Conservation (phyloP, 345 rosid species). For the Melastoma malabathricum region DNA sequence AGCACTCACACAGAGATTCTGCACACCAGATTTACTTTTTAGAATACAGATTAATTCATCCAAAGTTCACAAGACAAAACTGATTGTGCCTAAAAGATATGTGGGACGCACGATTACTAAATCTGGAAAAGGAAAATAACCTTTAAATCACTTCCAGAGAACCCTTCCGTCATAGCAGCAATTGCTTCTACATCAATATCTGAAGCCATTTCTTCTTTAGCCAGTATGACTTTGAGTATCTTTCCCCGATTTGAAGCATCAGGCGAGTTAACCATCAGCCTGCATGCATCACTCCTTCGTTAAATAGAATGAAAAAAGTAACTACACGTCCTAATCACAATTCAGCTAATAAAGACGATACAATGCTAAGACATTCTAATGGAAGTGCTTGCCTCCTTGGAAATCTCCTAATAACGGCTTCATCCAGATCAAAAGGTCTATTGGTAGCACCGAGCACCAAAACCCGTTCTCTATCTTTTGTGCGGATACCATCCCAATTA, state of each 20-base stretch:
- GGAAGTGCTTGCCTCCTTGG: slow-evolving; percentile 53
- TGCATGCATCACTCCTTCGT: slow-evolving; percentile 16
- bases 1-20: slow-evolving; percentile 91
- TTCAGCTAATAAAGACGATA: not conserved
- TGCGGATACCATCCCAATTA: slow-evolving; percentile 95
- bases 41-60: not conserved
- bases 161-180: slow-evolving; percentile 89
- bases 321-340: too few species aligned
- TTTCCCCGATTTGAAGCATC: slow-evolving; percentile 71
- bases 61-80: not conserved
- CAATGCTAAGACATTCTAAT: not conserved
- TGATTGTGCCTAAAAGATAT: slow-evolving; percentile 3
- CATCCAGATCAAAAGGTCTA: slow-evolving; percentile 95
- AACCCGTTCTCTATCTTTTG: slow-evolving; percentile 92
- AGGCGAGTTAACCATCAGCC: slow-evolving; percentile 95
- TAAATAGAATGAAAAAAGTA: not conserved
- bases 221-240: slow-evolving; percentile 68
- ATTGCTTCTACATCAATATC: slow-evolving; percentile 68
- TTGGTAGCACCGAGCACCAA: slow-evolving; percentile 95
- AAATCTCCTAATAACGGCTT: slow-evolving; percentile 96
- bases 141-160: slow-evolving; percentile 97
- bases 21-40: slow-evolving; percentile 12
- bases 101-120: not conserved
- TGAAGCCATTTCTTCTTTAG: slow-evolving; percentile 74
- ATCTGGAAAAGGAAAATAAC: slow-evolving; percentile 10